phyloP scores from a whole-genome alignment of 345 rosid genomes.

The Cardamine chenopodiifolia region DNA sequence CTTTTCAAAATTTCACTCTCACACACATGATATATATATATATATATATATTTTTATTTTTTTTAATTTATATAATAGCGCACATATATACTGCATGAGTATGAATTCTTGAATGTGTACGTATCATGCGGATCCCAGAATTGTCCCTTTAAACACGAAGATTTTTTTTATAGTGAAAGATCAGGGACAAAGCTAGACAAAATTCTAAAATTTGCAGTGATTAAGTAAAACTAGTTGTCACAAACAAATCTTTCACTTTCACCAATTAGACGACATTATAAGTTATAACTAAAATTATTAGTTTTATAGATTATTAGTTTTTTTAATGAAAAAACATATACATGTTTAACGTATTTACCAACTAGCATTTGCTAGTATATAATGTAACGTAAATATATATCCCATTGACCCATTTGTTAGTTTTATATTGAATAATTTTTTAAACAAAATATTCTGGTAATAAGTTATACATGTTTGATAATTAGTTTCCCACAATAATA shows the following conservation, averaged over 20 bases:
- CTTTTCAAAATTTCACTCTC: conserved; percentile 29
- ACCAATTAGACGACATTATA: not conserved
- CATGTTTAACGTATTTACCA: too few species aligned
- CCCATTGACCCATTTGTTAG: too few species aligned
- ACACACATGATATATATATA: not conserved
- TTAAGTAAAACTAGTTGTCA: not conserved
- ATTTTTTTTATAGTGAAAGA: not conserved
- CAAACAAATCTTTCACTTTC: not conserved
- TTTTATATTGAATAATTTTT: too few species aligned
- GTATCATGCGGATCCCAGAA: conserved; percentile 20
- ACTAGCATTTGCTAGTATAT: too few species aligned
- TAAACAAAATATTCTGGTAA: too few species aligned
- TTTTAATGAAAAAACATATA: too few species aligned
- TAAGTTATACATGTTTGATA: too few species aligned
- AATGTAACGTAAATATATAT: too few species aligned
- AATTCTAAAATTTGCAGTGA: not conserved
- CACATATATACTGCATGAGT: not conserved
- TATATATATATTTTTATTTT: too few species aligned
- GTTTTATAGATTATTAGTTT: too few species aligned
- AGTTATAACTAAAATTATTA: not conserved
- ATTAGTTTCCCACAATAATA: too few species aligned
- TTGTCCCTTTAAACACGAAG: not conserved
- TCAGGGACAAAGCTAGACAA: not conserved
- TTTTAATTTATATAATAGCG: too few species aligned
- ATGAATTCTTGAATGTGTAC: conserved; percentile 5